phyloP scores from a whole-genome alignment of 257 asterid genomes.

The Eustoma russellianum region DNA sequence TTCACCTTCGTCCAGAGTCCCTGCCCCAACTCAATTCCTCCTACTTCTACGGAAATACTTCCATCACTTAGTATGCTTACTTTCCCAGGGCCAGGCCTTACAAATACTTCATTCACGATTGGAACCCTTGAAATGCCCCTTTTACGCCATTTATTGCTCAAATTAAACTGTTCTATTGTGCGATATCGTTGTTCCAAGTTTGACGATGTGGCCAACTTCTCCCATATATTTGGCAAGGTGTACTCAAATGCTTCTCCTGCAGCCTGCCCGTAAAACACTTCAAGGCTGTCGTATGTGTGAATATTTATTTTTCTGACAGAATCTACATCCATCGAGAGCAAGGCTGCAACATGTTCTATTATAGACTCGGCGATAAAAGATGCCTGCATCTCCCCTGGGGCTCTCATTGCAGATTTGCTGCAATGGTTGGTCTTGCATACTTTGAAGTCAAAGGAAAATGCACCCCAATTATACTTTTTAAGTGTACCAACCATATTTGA shows the following conservation, averaged over 20 bases:
- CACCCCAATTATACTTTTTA: constrained; percentile 65
- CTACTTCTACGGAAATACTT: constrained; percentile 62
- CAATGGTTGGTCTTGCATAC: constrained; percentile 63
- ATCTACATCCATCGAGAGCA: constrained; percentile 45
- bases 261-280: constrained; percentile 27
- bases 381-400: constrained; percentile 73
- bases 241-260: constrained; percentile 36
- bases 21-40: constrained; percentile 76
- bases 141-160: constrained; percentile 36
- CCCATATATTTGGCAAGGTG: constrained; percentile 53
- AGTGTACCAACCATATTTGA: constrained; percentile 22
- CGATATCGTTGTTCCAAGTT: constrained; percentile 23
- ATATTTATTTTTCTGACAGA: constrained; percentile 35
- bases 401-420: constrained; percentile 70
- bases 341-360: constrained; percentile 48
- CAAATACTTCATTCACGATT: constrained; percentile 21
- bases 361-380: constrained; percentile 64
- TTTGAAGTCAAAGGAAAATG: constrained; percentile 50
- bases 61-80: constrained; percentile 70
- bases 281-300: constrained; percentile 50
- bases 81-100: constrained; percentile 48
- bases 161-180: constrained; percentile 33
- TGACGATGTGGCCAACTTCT: constrained; percentile 40
- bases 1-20: constrained; percentile 78
- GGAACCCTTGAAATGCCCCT: constrained; percentile 72